These are phyloP conservation scores for Geoglossum cookeanum DNA, from an alignment of 2,329 filamentous ascomycete genomes.

Conservation along the genomic window DNA sequence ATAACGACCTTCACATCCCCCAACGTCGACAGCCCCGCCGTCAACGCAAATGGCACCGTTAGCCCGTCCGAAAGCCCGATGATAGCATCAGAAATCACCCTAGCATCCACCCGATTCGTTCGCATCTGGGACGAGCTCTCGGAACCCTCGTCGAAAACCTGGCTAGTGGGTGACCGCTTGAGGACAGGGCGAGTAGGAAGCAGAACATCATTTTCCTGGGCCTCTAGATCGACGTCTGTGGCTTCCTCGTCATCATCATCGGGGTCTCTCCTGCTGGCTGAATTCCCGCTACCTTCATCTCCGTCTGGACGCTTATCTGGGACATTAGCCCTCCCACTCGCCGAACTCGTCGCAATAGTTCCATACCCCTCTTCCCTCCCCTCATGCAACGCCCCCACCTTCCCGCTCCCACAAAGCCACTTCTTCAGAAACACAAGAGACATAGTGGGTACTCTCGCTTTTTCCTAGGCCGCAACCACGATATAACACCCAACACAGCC, in stretches of 20 bases:
- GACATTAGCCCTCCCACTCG: neutral
- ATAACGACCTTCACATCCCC: slow-evolving; percentile 49
- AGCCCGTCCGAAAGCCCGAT: slow-evolving; percentile 63
- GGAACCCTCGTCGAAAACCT: neutral
- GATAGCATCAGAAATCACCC: slow-evolving; percentile 41
- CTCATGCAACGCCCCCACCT: neutral
- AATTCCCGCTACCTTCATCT: neutral
- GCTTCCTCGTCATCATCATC: neutral
- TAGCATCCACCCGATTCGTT: neutral
- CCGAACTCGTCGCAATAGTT: neutral
- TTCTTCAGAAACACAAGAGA: slow-evolving; percentile 6
- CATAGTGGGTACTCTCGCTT: neutral
- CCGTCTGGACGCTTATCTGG: no score
- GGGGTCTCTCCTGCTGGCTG: neutral
- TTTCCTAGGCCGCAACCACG: neutral
- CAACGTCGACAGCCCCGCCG: slow-evolving; percentile 48
- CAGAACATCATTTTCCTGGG: neutral
- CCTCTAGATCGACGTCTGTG: neutral
- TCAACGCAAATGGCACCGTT: slow-evolving; percentile 63
- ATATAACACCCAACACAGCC: no score
- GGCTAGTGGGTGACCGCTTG: neutral
- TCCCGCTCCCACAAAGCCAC: neutral
- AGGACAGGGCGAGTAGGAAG: neutral
- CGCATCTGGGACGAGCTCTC: neutral
- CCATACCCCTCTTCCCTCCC: neutral